These are phyloP conservation scores for Claviceps capensis DNA, from an alignment of 2,329 filamentous ascomycete species.

Conservation along the genomic window DNA sequence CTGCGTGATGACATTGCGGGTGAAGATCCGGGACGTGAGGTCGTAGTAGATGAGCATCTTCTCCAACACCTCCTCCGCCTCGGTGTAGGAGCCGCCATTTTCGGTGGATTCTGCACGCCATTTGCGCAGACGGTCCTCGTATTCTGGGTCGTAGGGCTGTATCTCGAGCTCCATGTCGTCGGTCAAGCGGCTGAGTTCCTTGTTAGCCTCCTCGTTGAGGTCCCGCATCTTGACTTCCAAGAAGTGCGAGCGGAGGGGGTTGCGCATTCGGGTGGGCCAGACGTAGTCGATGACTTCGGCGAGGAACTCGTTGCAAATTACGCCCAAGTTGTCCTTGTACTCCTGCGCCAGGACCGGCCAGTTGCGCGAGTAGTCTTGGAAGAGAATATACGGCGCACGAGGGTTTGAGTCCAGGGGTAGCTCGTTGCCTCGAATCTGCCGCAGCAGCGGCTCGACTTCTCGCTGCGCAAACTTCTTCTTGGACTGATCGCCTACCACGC, in stretches of 20 bases:
- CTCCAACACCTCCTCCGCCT: slow-evolving; percentile 38
- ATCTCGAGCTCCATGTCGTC: slow-evolving; percentile 39
- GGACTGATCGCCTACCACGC: slow-evolving; percentile 20
- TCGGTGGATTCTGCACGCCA: slow-evolving; percentile 30
- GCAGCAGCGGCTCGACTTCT: slow-evolving; percentile 34
- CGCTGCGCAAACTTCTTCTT: slow-evolving; percentile 34
- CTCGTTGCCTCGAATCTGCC: slow-evolving; percentile 37
- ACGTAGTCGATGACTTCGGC: slow-evolving; percentile 35
- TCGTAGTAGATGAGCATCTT: slow-evolving; percentile 45
- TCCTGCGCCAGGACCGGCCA: slow-evolving; percentile 38
- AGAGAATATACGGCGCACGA: slow-evolving; percentile 38
- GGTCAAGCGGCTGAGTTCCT: slow-evolving; percentile 30
- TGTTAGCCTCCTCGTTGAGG: slow-evolving; percentile 31
- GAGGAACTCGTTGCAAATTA: slow-evolving; percentile 40
- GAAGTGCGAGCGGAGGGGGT: slow-evolving; percentile 34
- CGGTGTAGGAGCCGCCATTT: slow-evolving; percentile 32
- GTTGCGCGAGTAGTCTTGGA: slow-evolving; percentile 38
- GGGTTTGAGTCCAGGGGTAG: slow-evolving; percentile 39
- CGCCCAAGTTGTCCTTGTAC: slow-evolving; percentile 39
- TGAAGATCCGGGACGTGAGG: slow-evolving; percentile 37
- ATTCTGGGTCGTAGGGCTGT: slow-evolving; percentile 39
- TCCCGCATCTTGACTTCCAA: slow-evolving; percentile 34
- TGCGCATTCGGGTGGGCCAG: slow-evolving; percentile 37
- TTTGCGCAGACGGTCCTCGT: slow-evolving; percentile 33
- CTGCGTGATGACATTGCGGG: slow-evolving; percentile 38